Evolutionary conservation across 352 stramenopile genomes (phyloP).

Genomic region (Phytopythium helicoides): DNA sequence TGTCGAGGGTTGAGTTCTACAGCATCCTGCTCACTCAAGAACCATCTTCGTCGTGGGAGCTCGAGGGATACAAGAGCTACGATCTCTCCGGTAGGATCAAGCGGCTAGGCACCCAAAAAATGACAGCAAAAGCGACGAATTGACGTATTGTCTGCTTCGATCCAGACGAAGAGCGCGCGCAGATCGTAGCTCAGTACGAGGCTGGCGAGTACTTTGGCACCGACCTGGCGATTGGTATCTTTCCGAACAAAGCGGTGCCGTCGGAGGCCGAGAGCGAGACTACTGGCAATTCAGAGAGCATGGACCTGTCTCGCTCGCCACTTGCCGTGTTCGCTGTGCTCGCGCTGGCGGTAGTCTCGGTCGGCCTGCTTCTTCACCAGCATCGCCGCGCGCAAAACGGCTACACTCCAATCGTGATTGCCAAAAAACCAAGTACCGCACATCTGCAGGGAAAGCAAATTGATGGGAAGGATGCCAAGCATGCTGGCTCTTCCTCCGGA

Average conservation of each 20-base stretch:
- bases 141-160: not conserved
- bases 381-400: conserved; percentile 56
- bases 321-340: conserved; percentile 43
- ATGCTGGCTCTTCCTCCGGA: conserved; percentile 27
- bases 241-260: conserved; percentile 40
- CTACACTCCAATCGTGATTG: conserved; percentile 42
- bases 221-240: conserved; percentile 63
- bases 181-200: conserved; percentile 63
- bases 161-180: conserved; percentile 43
- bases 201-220: conserved; percentile 55
- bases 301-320: conserved; percentile 24
- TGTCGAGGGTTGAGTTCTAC: conserved; percentile 61
- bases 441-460: conserved; percentile 36
- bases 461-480: conserved; percentile 17
- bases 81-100: conserved; percentile 32
- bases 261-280: conserved; percentile 28
- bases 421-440: too few species aligned
- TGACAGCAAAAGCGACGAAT: not conserved
- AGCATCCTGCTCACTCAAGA: conserved; percentile 56
- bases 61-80: conserved; percentile 65
- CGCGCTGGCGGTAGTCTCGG: conserved; percentile 31
- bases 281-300: conserved; percentile 20
- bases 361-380: conserved; percentile 57
- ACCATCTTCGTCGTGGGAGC: conserved; percentile 18
- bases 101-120: too few species aligned